phyloP scores from a whole-genome alignment of 2,329 filamentous ascomycete species.

The Cordyceps cateniannulata region DNA sequence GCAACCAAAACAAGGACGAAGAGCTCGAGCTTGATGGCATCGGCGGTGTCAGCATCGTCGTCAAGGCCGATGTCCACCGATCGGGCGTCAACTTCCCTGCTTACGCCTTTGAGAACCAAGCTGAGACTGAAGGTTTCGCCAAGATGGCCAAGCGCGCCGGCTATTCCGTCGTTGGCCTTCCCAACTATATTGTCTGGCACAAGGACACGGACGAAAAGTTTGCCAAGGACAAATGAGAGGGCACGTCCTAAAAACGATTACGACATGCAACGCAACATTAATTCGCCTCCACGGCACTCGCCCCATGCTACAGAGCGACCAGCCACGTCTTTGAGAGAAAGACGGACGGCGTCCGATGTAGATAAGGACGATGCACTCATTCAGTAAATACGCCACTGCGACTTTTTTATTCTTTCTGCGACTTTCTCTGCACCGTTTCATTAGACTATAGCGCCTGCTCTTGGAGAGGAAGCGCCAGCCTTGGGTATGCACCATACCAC shows the following conservation, averaged over 20 bases:
- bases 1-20: conserved; percentile 84
- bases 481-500: conserved; percentile 7
- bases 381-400: conserved; percentile 7
- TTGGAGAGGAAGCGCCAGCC: not conserved
- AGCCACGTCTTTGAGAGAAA: conserved; percentile 4
- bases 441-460: conserved; percentile 6
- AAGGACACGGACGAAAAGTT: conserved; percentile 94
- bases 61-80: conserved; percentile 96
- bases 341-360: not conserved
- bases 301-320: not conserved
- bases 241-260: not conserved
- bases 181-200: conserved; percentile 98
- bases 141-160: conserved; percentile 98
- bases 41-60: conserved; percentile 93
- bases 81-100: conserved; percentile 98
- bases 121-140: conserved; percentile 96
- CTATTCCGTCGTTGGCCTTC: conserved; percentile 84
- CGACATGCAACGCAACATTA: conserved; percentile 1
- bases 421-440: not conserved
- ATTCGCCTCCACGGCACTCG: not conserved
- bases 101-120: conserved; percentile 97
- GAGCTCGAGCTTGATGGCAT: conserved; percentile 93
- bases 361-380: not conserved
- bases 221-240: conserved; percentile 54
- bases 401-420: not conserved